Evolutionary conservation across 1,284 basidiomycete genomes (phyloP), one percentile per base, ranked within the genome.

Genomic region (Ganoderma lucidum): DNA sequence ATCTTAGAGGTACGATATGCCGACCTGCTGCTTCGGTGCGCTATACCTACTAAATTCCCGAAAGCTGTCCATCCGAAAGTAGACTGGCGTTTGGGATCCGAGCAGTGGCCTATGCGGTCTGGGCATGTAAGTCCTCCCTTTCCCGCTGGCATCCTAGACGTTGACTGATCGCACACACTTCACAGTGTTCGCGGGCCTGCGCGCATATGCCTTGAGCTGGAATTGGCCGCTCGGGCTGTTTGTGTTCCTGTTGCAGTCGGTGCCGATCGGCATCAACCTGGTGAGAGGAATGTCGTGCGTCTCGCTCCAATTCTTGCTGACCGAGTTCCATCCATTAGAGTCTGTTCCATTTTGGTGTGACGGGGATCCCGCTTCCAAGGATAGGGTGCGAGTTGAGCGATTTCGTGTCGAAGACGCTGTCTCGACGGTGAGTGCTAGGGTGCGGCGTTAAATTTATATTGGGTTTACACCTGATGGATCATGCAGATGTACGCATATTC

Each of bases 361-460:
- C 45, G n/a, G 45, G 45, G n/a, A 48, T 48, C n/a, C 45, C 45
- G n/a, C 45, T 48, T 48, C 45, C 45, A n/a, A 48, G 45, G n/a
- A 6, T 48, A 10, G 45, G 45, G n/a, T 48, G 45, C 45, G 45
- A 48, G 45, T n/a, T 48, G n/a, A 48, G 45, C n/a, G 45, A 48
- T 15, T 48, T 48, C n/a, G 45, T 48, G 45, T 19, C 45, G 9
- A 48, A 48, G n/a, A 48, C 45, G 45, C 45, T 48, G 8, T 48
- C 45, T 48, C 45, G 45, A 48, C 45, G 45, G 45, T 48, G n/a
- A 48, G 45, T 48, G 45, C 45, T 10, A 9, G 19, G 1, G n/a
- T 9, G 23, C 45, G 6, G 6, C 5, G 17, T n/a, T n/a, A 23
- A 23, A 23, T 23, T 48, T 1, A 5, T 48, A 19, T 19, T 17